Base-by-base conservation (phyloP, 73 alveolate genomes). In the Effrenium voratum region DNA sequence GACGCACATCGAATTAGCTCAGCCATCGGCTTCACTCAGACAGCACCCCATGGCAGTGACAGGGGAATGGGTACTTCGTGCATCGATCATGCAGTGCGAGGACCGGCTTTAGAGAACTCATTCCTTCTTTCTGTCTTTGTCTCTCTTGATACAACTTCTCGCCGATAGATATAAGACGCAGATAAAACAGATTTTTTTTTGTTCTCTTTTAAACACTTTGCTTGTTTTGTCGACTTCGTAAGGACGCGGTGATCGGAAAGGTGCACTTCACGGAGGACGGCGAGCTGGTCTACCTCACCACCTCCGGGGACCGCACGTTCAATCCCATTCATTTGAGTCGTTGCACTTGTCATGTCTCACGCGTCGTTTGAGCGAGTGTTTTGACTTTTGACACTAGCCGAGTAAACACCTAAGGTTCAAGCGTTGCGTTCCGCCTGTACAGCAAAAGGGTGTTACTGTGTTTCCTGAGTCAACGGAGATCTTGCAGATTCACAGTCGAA, bases 51-150 rank as follows among this genome's bases (percentile, higher is more conserved):
- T 79, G 90, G 80, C 93, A 13, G 50, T 60, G 36, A 34, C 52
- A 28, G 94, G 94, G 52, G 94, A 86, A 59, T 86, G 94, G 94
- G 38, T 86, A 22, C 68, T 86, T n/a, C 94, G 94, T 15, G 94
- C 94, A 1, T 47, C 46, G 70, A 86, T 86, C 68, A 86, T 86
- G 94, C 94, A 86, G 34, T 86, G 94, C 38, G 94, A 86, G 80
- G 93, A 15, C 41, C 34, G 75, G 75, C 40, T 36, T 24, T 3
- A 4, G 3, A 36, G n/a, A 70, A 70, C 70, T 57, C n/a, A 5
- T 24, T 24, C 26, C 26, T 1, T 36, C 32, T 41, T 36, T 30
- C 46, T n/a, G 28, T 43, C 47, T 19, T 26, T 76, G 60, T 10
- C 30, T 60, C 30, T 60, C 75, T 19, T 10, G 36, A 60, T 60